These are phyloP conservation scores for Coemansia furcata DNA, from an alignment of 192 early-diverging fungal genomes.

Conservation along the genomic window DNA sequence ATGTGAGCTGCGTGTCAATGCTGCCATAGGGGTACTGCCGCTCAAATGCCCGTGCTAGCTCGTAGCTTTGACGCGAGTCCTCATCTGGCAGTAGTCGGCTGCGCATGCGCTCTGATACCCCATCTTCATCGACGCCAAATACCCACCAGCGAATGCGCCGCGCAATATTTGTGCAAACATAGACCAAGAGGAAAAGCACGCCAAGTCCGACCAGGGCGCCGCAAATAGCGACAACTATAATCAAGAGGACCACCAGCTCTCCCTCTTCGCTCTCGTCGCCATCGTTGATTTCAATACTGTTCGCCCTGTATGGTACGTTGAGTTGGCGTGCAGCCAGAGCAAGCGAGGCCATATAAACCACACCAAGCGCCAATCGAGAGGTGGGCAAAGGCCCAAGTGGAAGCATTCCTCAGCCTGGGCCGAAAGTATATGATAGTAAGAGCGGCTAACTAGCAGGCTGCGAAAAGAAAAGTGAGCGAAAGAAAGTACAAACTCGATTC, in stretches of 20 bases:
- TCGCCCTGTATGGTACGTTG: background rate
- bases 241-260: slow-evolving; percentile 32
- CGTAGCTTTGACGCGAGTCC: slow-evolving; percentile 55
- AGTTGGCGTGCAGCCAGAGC: background rate
- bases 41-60: slow-evolving; percentile 63
- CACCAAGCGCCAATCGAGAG: background rate
- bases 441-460: background rate
- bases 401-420: background rate
- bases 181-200: slow-evolving; percentile 28
- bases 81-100: slow-evolving; percentile 50
- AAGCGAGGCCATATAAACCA: background rate
- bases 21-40: slow-evolving; percentile 69
- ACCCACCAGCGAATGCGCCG: slow-evolving; percentile 22
- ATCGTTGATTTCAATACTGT: background rate
- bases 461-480: background rate
- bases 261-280: slow-evolving; percentile 24
- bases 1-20: slow-evolving; percentile 71
- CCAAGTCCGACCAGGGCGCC: slow-evolving; percentile 39
- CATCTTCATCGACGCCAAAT: slow-evolving; percentile 46
- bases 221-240: slow-evolving; percentile 36
- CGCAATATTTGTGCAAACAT: slow-evolving; percentile 15
- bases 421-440: background rate
- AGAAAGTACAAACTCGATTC: background rate
- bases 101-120: slow-evolving; percentile 45
- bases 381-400: background rate